These are phyloP conservation scores for Amanita molliuscula DNA, from an alignment of 768 basidiomycete genomes.

Conservation along the genomic window DNA sequence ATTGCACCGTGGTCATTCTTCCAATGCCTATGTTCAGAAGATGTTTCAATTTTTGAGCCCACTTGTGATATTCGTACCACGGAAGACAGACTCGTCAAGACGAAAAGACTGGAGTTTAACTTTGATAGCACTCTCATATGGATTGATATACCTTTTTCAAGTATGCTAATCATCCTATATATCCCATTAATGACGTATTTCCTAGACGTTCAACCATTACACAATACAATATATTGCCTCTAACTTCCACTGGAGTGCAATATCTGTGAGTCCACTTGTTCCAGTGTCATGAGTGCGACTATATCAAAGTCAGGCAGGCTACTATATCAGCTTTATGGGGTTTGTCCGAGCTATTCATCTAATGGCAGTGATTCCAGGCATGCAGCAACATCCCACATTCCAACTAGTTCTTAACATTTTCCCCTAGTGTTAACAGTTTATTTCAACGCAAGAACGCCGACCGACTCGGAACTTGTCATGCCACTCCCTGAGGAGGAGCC, in stretches of 20 bases:
- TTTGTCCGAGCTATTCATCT: constrained; percentile 44
- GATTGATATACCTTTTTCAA: constrained; percentile 35
- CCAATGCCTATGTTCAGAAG: constrained; percentile 23
- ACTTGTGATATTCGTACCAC: constrained; percentile 53
- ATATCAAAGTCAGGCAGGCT: constrained; percentile 44
- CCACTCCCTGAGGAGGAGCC: constrained; percentile 18
- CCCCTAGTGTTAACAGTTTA: constrained; percentile 41
- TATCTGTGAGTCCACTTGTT: constrained; percentile 31
- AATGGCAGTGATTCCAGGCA: constrained; percentile 51
- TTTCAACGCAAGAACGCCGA: constrained; percentile 32
- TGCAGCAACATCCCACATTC: constrained; percentile 11
- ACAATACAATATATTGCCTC: constrained; percentile 58
- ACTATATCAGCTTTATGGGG: constrained; percentile 52
- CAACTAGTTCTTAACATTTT: not conserved
- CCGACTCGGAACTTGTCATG: constrained; percentile 13
- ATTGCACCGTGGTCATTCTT: constrained; percentile 9
- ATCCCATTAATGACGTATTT: not conserved
- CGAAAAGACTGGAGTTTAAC: constrained; percentile 59
- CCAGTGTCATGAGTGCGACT: not conserved
- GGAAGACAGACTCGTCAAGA: constrained; percentile 21
- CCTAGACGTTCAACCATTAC: constrained; percentile 42
- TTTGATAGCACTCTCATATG: constrained; percentile 43
- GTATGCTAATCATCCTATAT: constrained; percentile 17
- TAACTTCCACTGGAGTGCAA: constrained; percentile 57
- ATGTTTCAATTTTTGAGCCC: constrained; percentile 62